These are phyloP conservation scores for Penicillium psychrofluorescens DNA, from an alignment of 495 filamentous ascomycete genomes.

Conservation along the genomic window DNA sequence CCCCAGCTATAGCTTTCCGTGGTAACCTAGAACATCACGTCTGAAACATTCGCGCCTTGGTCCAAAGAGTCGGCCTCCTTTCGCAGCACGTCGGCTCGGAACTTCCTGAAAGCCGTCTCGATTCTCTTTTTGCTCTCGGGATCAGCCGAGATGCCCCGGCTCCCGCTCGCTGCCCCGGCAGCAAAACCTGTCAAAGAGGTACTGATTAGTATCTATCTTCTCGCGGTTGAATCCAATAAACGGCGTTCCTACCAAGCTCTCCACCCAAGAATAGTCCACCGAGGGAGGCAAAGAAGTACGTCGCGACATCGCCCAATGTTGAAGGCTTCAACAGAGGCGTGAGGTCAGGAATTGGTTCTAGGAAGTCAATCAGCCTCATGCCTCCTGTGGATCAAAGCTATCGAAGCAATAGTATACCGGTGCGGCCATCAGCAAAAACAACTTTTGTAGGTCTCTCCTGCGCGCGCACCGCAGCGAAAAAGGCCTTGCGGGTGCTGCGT, in stretches of 20 bases:
- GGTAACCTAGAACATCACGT: conserved; percentile 16
- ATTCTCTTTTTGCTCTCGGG: conserved; percentile 48
- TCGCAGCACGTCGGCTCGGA: conserved; percentile 54
- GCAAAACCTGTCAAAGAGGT: conserved; percentile 38
- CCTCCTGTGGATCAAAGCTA: not conserved
- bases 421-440: conserved; percentile 52
- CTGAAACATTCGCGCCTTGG: conserved; percentile 19
- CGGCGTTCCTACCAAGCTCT: conserved; percentile 36
- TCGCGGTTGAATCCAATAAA: not conserved
- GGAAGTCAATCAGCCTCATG: not conserved
- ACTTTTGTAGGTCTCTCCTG: conserved; percentile 52
- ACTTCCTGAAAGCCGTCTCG: conserved; percentile 56
- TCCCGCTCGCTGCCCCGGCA: conserved; percentile 45
- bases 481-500: conserved; percentile 41
- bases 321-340: conserved; percentile 50
- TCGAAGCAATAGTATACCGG: conserved; percentile 31
- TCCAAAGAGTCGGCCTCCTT: conserved; percentile 51
- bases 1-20: no score
- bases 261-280: conserved; percentile 60
- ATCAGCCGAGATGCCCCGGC: conserved; percentile 44
- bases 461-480: conserved; percentile 54
- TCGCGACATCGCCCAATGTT: conserved; percentile 50
- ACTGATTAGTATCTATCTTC: not conserved
- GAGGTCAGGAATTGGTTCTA: conserved; percentile 57
- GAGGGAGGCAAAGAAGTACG: conserved; percentile 53